These are phyloP conservation scores for Fraxinus angustifolia DNA, from an alignment of 305 asterid species.

Conservation along the genomic window DNA sequence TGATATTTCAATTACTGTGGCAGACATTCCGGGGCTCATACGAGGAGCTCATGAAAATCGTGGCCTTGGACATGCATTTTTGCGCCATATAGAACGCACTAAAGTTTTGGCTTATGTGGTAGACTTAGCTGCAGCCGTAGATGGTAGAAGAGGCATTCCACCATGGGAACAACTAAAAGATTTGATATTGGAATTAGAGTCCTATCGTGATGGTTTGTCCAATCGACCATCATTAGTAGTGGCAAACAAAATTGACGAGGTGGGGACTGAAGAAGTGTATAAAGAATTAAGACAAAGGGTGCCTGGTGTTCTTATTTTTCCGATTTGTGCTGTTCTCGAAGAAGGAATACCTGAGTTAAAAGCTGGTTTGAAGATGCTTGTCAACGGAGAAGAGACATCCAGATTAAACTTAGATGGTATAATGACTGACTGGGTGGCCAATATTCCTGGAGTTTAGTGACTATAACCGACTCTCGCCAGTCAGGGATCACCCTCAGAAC, in stretches of 20 bases:
- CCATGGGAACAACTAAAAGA: constrained; percentile 89
- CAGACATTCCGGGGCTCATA: constrained; percentile 88
- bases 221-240: constrained; percentile 71
- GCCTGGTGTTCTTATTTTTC: constrained; percentile 50
- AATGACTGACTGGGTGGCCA: constrained; percentile 38
- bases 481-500: not conserved
- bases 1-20: constrained; percentile 75
- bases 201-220: constrained; percentile 64
- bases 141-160: constrained; percentile 67
- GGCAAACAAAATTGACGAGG: constrained; percentile 83
- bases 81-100: constrained; percentile 86
- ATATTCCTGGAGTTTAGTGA: not conserved
- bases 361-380: constrained; percentile 69
- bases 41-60: constrained; percentile 88
- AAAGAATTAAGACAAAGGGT: constrained; percentile 69
- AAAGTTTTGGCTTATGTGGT: constrained; percentile 80
- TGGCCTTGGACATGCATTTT: constrained; percentile 89
- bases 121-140: constrained; percentile 62
- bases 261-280: constrained; percentile 67
- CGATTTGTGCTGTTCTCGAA: constrained; percentile 87
- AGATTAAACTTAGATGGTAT: constrained; percentile 43
- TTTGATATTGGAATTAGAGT: constrained; percentile 69
- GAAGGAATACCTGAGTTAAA: constrained; percentile 71
- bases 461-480: not conserved
- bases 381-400: constrained; percentile 44